These are phyloP conservation scores for Euphorbia pulcherrima DNA, from an alignment of 345 rosid genomes.

Conservation along the genomic window DNA sequence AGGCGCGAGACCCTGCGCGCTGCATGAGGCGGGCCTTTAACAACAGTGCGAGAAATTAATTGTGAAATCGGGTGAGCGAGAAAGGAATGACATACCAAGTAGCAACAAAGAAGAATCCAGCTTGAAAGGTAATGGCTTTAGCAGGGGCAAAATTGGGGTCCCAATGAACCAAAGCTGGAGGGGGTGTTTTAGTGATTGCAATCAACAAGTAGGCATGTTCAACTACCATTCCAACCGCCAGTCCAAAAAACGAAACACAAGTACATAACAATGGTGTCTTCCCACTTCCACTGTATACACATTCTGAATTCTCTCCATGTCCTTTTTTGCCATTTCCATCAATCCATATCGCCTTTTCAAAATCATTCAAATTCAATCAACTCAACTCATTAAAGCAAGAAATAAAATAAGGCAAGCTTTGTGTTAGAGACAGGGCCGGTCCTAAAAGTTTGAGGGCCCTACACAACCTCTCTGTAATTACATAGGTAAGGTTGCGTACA, in stretches of 20 bases:
- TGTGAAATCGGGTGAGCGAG: neutral
- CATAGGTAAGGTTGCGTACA: too few relatives aligned
- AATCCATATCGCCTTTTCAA: slow-evolving; percentile 63
- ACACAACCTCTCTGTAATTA: too few relatives aligned
- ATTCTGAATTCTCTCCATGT: slow-evolving; percentile 32
- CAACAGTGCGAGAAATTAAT: too few relatives aligned
- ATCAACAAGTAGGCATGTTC: slow-evolving; percentile 60
- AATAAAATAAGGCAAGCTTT: too few relatives aligned
- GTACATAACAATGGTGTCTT: slow-evolving; percentile 63
- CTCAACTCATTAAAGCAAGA: too few relatives aligned
- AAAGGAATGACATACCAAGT: slow-evolving; percentile 50
- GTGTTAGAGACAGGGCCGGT: too few relatives aligned
- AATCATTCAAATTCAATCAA: too few relatives aligned
- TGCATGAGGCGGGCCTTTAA: too few relatives aligned
- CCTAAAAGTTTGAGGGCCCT: too few relatives aligned
- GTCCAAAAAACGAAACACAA: slow-evolving; percentile 51
- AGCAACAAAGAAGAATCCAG: slow-evolving; percentile 68
- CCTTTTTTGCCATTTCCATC: slow-evolving; percentile 9
- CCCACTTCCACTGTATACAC: slow-evolving; percentile 71
- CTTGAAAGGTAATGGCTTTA: slow-evolving; percentile 54
- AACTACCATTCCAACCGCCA: slow-evolving; percentile 65
- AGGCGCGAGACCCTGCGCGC: too few relatives aligned
- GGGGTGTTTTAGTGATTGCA: slow-evolving; percentile 60
- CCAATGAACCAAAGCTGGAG: slow-evolving; percentile 44
- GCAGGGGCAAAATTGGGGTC: slow-evolving; percentile 40